Conservation (phyloP, 78 protist species). For the Monosiga brevicollis region DNA sequence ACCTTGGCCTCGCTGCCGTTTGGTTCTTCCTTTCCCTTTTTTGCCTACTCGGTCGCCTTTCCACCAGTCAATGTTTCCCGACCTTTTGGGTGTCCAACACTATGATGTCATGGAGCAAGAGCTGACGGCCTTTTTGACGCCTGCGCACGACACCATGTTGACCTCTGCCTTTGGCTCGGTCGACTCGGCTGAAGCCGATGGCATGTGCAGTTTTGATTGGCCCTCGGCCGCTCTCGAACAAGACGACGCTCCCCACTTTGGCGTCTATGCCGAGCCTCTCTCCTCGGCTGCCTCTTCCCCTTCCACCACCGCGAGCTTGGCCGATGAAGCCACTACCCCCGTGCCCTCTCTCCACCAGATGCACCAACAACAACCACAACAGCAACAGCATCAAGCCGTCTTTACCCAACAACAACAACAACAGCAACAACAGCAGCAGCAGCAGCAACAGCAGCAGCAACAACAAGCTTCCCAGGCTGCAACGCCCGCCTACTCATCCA, state of each 20-base stretch:
- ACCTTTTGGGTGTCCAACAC: no score
- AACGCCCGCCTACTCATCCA: no score
- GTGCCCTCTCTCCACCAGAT: background rate
- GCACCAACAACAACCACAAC: background rate
- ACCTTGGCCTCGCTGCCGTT: no score
- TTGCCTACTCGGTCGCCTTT: no score
- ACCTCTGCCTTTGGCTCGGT: background rate
- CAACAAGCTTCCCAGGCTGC: no score
- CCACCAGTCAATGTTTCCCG: no score
- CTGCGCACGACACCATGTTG: no score
- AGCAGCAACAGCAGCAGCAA: background rate
- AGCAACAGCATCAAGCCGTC: background rate
- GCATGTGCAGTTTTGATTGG: no score
- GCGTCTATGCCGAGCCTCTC: background rate
- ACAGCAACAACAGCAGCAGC: background rate
- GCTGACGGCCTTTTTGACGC: no score
- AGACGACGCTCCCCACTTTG: background rate
- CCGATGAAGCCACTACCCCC: no score
- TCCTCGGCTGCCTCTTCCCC: background rate
- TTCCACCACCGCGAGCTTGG: background rate
- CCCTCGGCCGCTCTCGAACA: background rate
- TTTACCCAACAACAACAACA: background rate
- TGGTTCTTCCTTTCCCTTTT: no score
- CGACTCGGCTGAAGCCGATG: background rate
- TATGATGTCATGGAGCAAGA: no score